phyloP scores from a whole-genome alignment of 805 yeast genomes.

The Wickerhamomyces pijperi region DNA sequence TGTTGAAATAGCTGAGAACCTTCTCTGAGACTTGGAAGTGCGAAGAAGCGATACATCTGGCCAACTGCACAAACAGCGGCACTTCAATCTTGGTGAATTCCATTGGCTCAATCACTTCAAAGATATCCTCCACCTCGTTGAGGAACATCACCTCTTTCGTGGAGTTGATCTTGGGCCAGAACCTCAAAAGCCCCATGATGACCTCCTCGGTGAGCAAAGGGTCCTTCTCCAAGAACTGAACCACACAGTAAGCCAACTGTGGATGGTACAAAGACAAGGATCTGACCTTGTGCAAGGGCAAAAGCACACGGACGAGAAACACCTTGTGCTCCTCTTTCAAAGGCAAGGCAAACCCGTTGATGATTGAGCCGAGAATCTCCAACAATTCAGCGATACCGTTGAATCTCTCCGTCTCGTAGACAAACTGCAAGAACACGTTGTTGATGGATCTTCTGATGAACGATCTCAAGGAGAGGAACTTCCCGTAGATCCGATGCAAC shows the following conservation, averaged over 20 bases:
- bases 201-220: constrained; percentile 89
- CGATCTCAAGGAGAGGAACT: constrained; percentile 79
- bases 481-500: constrained; percentile 91
- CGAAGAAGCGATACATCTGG: constrained; percentile 87
- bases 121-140: constrained; percentile 92
- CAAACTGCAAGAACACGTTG: constrained; percentile 86
- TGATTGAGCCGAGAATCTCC: constrained; percentile 91
- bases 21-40: constrained; percentile 97
- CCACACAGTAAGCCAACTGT: constrained; percentile 92
- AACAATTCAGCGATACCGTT: constrained; percentile 92
- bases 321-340: constrained; percentile 94
- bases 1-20: constrained; percentile 87
- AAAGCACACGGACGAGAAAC: constrained; percentile 71
- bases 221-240: constrained; percentile 93
- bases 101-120: constrained; percentile 88
- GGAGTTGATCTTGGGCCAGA: constrained; percentile 93
- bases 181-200: constrained; percentile 83
- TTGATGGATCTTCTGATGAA: constrained; percentile 85
- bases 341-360: constrained; percentile 96
- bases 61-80: constrained; percentile 86
- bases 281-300: constrained; percentile 89
- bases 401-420: constrained; percentile 90
- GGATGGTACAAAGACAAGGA: constrained; percentile 88
- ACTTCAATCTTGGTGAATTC: constrained; percentile 88
- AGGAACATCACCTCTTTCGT: constrained; percentile 94